Percentiles rank a stretch among this genome's conserved stretches.
Evolutionary conservation across 2,329 filamentous ascomycete species (phyloP).

Genomic region (Verticillium tricorpus): DNA sequence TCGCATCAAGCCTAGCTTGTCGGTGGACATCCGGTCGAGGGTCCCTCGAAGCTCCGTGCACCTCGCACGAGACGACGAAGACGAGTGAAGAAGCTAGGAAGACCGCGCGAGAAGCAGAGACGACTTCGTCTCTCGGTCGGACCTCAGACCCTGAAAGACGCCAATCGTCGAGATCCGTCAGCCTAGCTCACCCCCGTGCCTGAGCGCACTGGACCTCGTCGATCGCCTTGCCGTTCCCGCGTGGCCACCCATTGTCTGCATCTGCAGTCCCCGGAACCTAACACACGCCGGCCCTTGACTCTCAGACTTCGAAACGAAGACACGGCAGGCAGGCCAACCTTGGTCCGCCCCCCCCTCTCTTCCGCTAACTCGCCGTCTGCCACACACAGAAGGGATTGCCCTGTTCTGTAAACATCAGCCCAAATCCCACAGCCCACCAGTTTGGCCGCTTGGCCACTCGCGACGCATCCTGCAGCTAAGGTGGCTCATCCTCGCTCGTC

Average conservation of each 20-base stretch:
- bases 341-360: conserved; percentile 18
- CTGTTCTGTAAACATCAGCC: conserved; percentile 15
- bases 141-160: conserved; percentile 12
- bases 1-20: conserved; percentile 9
- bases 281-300: conserved; percentile 22
- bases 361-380: conserved; percentile 9
- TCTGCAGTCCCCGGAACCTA: conserved; percentile 26
- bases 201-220: conserved; percentile 15
- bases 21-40: conserved; percentile 5
- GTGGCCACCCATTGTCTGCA: conserved; percentile 19
- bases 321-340: conserved; percentile 20
- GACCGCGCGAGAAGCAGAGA: conserved; percentile 6
- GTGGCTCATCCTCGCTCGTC: conserved; percentile 16
- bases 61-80: conserved; percentile 6
- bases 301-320: conserved; percentile 27
- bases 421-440: conserved; percentile 4
- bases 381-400: conserved; percentile 16
- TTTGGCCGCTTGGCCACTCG: conserved; percentile 16
- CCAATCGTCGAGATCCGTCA: conserved; percentile 13
- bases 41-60: conserved; percentile 13
- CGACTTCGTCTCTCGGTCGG: conserved; percentile 12
- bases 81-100: background rate
- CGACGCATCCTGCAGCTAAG: conserved; percentile 16
- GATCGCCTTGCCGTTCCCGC: conserved; percentile 12
- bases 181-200: conserved; percentile 12